phyloP scores from a whole-genome alignment of 305 asterid genomes.

The Fraxinus sp. region DNA sequence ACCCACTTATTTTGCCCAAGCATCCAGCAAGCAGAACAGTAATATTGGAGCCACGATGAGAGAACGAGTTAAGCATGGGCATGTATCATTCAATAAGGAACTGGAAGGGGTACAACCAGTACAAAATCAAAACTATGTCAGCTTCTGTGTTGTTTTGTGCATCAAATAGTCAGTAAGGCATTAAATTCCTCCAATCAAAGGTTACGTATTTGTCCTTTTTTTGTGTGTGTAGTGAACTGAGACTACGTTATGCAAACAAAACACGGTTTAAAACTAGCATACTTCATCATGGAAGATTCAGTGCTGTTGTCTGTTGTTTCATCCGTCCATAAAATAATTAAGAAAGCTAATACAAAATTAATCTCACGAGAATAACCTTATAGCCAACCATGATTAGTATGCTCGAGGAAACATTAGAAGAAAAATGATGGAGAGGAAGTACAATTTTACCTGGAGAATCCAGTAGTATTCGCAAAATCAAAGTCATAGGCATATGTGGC shows the following conservation, averaged over 20 bases:
- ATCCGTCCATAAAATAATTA: slow-evolving; percentile 1
- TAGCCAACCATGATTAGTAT: slow-evolving; percentile 18
- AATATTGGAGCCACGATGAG: background rate
- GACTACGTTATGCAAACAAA: background rate
- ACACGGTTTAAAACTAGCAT: slow-evolving; percentile 7
- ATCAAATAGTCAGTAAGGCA: background rate
- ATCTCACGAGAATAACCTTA: slow-evolving; percentile 14
- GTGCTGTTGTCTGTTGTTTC: background rate
- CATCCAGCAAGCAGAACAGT: background rate
- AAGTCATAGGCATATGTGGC: slow-evolving; percentile 97
- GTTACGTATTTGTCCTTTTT: background rate
- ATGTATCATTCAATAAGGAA: background rate
- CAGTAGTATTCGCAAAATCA: slow-evolving; percentile 66
- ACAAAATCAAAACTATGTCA: background rate
- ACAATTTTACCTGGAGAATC: slow-evolving; percentile 74
- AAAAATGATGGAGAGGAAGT: background rate
- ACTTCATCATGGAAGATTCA: slow-evolving; percentile 4
- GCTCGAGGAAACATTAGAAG: slow-evolving; percentile 22
- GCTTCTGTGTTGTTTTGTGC: background rate
- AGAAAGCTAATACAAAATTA: slow-evolving; percentile 3
- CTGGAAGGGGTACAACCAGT: background rate
- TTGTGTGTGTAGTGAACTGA: background rate
- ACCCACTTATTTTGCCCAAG: slow-evolving; percentile 1
- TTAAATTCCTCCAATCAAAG: background rate
- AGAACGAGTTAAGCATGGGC: background rate